phyloP scores from a whole-genome alignment of 2,329 filamentous ascomycete genomes.

The Hypoxylon sp. region DNA sequence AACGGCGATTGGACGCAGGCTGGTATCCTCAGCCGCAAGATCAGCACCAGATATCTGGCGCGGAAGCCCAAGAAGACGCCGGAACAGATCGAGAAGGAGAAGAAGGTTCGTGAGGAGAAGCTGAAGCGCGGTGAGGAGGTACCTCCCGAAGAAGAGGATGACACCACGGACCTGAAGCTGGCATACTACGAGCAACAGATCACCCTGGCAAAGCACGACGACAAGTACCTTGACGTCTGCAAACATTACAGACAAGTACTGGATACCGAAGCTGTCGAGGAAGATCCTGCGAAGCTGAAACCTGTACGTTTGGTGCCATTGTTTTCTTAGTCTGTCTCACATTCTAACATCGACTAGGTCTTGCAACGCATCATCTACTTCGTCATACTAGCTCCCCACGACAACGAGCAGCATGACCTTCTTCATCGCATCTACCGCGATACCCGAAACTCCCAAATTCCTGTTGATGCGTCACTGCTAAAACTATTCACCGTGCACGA shows the following conservation, averaged over 20 bases:
- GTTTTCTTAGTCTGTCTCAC: neutral
- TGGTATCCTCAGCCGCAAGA: conserved; percentile 93
- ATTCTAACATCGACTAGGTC: conserved; percentile 67
- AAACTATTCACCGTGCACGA: conserved; percentile 96
- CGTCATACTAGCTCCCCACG: conserved; percentile 94
- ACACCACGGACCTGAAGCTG: conserved; percentile 96
- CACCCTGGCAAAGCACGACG: conserved; percentile 92
- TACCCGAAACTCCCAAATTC: conserved; percentile 81
- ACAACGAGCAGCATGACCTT: conserved; percentile 98
- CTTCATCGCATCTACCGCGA: conserved; percentile 94
- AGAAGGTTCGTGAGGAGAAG: conserved; percentile 89
- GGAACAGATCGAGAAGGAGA: conserved; percentile 91
- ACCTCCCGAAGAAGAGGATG: conserved; percentile 82
- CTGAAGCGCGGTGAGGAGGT: conserved; percentile 84
- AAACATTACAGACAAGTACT: conserved; percentile 98
- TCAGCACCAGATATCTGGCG: conserved; percentile 92
- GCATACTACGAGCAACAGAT: conserved; percentile 98
- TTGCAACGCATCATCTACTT: conserved; percentile 98
- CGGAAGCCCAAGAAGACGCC: conserved; percentile 91
- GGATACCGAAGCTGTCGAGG: conserved; percentile 94
- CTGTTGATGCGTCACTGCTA: conserved; percentile 86
- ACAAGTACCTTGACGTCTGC: conserved; percentile 97
- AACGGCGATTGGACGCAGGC: conserved; percentile 97
- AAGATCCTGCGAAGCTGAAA: conserved; percentile 87
- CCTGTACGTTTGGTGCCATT: conserved; percentile 69